Conservation (phyloP, 1,284 basidiomycete genomes). For the Cutaneotrichosporon mucoides region DNA sequence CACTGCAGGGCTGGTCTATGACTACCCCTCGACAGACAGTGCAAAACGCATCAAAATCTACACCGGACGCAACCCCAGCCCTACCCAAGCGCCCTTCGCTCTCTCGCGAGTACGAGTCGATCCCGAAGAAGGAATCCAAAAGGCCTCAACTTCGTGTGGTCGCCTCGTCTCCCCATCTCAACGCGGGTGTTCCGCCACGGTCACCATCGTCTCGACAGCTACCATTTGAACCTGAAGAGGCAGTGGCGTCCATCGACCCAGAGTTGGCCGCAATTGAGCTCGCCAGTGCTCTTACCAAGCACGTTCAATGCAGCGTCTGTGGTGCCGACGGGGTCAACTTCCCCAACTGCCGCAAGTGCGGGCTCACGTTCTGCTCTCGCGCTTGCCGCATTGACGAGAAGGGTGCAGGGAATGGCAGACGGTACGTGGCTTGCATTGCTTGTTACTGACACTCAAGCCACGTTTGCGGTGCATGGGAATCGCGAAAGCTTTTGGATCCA, state of each 20-base stretch:
- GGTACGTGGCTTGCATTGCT: slow-evolving; percentile 18
- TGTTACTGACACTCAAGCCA: slow-evolving; percentile 19
- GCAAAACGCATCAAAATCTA: too few species aligned
- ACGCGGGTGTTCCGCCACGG: background rate
- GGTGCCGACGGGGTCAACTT: slow-evolving; percentile 40
- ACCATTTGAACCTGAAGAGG: slow-evolving; percentile 27
- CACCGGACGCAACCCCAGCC: too few species aligned
- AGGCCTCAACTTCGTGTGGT: slow-evolving; percentile 20
- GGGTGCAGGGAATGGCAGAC: slow-evolving; percentile 41
- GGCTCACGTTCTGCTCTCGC: slow-evolving; percentile 42
- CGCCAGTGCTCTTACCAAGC: slow-evolving; percentile 37
- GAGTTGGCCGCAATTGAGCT: slow-evolving; percentile 38
- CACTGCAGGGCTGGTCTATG: slow-evolving; percentile 16
- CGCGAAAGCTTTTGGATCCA: slow-evolving; percentile 12
- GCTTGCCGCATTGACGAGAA: slow-evolving; percentile 35
- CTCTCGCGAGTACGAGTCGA: background rate
- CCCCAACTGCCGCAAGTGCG: slow-evolving; percentile 44
- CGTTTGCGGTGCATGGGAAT: slow-evolving; percentile 37
- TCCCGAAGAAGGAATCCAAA: background rate
- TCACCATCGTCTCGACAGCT: slow-evolving; percentile 9
- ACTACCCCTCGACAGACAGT: background rate
- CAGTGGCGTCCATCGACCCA: slow-evolving; percentile 36
- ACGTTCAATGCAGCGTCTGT: slow-evolving; percentile 40
- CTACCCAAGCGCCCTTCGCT: background rate
- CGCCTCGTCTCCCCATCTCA: slow-evolving; percentile 29